These are phyloP conservation scores for Eutypa lata DNA, from an alignment of 2,329 filamentous ascomycete species.

Conservation along the genomic window DNA sequence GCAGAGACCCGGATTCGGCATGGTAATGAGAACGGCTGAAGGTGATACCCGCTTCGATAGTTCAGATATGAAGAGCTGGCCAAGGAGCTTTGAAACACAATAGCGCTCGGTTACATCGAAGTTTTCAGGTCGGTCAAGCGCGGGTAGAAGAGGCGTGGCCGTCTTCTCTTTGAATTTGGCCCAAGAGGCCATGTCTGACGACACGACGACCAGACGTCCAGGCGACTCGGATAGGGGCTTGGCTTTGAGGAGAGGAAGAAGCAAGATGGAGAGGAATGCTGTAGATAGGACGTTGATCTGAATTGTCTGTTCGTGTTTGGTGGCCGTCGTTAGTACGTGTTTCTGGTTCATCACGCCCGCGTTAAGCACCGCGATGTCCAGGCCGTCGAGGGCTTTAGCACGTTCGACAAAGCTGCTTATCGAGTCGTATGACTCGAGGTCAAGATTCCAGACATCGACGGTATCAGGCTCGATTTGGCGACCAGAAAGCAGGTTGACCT, in stretches of 20 bases:
- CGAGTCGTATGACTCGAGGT: constrained; percentile 36
- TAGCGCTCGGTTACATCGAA: not conserved
- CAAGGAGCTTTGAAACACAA: not conserved
- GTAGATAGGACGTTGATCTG: constrained; percentile 3
- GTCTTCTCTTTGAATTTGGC: not conserved
- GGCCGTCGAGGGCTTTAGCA: constrained; percentile 24
- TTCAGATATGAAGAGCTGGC: not conserved
- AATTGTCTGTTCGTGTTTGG: constrained; percentile 2
- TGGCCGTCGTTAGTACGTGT: not conserved
- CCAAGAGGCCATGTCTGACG: constrained; percentile 4
- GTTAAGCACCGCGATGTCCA: constrained; percentile 29
- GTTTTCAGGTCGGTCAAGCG: not conserved
- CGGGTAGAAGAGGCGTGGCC: not conserved
- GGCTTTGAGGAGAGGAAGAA: constrained; percentile 2
- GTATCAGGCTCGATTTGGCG: not conserved
- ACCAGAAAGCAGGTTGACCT: not conserved
- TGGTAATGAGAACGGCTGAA: not conserved
- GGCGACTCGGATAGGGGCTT: not conserved
- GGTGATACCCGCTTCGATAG: not conserved
- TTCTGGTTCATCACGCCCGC: not conserved
- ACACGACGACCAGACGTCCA: not conserved
- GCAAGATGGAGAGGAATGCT: not conserved
- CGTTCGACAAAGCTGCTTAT: constrained; percentile 34
- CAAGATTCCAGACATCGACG: constrained; percentile 40
- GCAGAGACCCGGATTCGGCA: not conserved